A percentile compares a stretch with the other conserved stretches of the same genome.
Evolutionary conservation across 768 basidiomycete genomes (phyloP).

Genomic region (Boletus sensibilis): DNA sequence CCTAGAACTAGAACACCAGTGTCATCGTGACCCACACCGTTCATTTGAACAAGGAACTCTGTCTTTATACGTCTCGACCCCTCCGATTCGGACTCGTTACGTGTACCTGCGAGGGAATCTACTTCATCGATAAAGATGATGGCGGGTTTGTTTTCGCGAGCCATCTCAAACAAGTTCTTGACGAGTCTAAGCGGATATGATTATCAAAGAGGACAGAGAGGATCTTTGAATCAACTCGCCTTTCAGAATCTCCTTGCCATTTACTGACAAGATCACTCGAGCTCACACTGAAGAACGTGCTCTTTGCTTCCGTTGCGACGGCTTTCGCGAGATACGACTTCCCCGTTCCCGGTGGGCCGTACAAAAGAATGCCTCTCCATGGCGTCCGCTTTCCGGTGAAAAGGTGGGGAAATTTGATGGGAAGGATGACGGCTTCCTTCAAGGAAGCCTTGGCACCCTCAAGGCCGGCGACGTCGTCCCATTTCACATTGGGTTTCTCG

Average conservation of each 20-base stretch:
- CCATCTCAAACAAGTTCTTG: slow-evolving; percentile 94
- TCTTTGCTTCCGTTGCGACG: slow-evolving; percentile 98
- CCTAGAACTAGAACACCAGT: slow-evolving; percentile 94
- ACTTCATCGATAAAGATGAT: slow-evolving; percentile 99
- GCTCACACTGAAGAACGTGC: slow-evolving; percentile 97
- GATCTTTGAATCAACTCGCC: slow-evolving; percentile 48
- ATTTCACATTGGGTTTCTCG: slow-evolving; percentile 93
- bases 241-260: slow-evolving; percentile 99
- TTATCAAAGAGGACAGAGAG: neutral
- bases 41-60: slow-evolving; percentile 97
- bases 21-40: slow-evolving; percentile 97
- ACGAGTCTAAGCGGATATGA: slow-evolving; percentile 61
- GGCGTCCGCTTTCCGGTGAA: slow-evolving; percentile 99
- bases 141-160: slow-evolving; percentile 91
- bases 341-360: slow-evolving; percentile 97
- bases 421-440: slow-evolving; percentile 98
- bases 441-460: slow-evolving; percentile 93
- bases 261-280: slow-evolving; percentile 96
- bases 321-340: slow-evolving; percentile 98
- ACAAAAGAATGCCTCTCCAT: slow-evolving; percentile 93
- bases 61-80: slow-evolving; percentile 98
- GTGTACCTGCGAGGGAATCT: slow-evolving; percentile 91
- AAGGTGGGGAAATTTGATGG: slow-evolving; percentile 98
- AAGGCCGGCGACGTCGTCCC: slow-evolving; percentile 98
- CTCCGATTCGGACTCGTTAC: slow-evolving; percentile 96